Base-by-base conservation (phyloP, 2,329 filamentous ascomycete species). In the Scedosporium apiospermum region DNA sequence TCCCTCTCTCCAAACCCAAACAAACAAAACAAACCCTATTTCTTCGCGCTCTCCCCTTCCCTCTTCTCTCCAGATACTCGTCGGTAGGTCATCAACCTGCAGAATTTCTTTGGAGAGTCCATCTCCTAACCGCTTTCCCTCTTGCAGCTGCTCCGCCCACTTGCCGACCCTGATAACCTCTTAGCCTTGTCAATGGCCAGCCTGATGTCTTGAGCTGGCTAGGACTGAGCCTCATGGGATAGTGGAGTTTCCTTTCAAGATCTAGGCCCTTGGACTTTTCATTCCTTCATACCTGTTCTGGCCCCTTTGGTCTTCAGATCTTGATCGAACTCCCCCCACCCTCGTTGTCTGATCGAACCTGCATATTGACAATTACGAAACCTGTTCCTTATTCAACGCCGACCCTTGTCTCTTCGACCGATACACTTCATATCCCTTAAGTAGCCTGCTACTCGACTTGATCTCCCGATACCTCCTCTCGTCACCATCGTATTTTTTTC, bases 171-270 rank as follows among this genome's bases (percentile, higher is more conserved):
- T 30, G 16, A 55, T 23, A n/a, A 14, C 49, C 21, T 42, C 49
- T 49, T 21, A 53, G 26, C 34, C 46, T 42, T 61, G 55, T 41
- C 55, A 42, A 57, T 62, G 38, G 23, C 61, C 38, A 42, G 26
- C 18, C 41, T 42, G 49, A 62, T 62, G 61, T 58, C 51, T 62
- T 58, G 53, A 62, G 61, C 26, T 21, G 44, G 49, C 46, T 23
- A n/a, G 16, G n/a, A 23, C 49, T 14, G 9, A 60, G 58, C 16
- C 10, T 27, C 27, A 38, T 16, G 58, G 58, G 58, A 60, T 58
- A 42, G 21, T 23, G 38, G 58, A 46, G 58, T 60, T 49, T 60
- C 42, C 26, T 46, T 44, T 60, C 58, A 49, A 60, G 58, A 60
- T 60, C 58, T 46, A 41, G 55, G 58, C 34, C 42, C 16, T 23